Conservation (phyloP, 2,329 filamentous ascomycete species). For the Pestalotiopsis sp. region DNA sequence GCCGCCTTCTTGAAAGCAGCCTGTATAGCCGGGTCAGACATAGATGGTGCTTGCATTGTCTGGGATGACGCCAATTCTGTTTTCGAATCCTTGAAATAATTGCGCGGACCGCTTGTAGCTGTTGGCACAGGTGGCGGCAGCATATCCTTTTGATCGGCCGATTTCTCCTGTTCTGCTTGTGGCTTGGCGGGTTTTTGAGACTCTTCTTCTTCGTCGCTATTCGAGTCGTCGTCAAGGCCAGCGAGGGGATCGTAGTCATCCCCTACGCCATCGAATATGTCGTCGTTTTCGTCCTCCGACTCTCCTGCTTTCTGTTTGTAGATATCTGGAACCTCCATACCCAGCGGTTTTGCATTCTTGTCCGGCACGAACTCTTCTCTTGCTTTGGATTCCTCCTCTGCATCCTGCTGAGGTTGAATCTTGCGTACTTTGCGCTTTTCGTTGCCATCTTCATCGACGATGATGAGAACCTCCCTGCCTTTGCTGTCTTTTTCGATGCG, state of each 20-base stretch:
- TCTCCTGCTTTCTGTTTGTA: constrained; percentile 53
- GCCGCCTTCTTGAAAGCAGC: constrained; percentile 87
- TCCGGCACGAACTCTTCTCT: constrained; percentile 53
- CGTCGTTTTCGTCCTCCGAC: constrained; percentile 57
- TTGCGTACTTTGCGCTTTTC: constrained; percentile 68
- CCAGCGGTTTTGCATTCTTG: constrained; percentile 59
- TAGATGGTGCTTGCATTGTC: constrained; percentile 53
- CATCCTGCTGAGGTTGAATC: constrained; percentile 35
- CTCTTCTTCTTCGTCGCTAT: constrained; percentile 37
- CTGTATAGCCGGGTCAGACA: constrained; percentile 77
- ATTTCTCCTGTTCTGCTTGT: constrained; percentile 24
- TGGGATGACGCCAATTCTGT: constrained; percentile 57
- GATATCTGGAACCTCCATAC: constrained; percentile 68
- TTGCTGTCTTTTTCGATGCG: constrained; percentile 64
- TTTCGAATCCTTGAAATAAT: constrained; percentile 67
- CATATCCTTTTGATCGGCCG: constrained; percentile 38
- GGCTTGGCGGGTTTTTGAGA: constrained; percentile 18
- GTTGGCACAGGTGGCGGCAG: constrained; percentile 47
- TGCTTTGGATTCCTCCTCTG: constrained; percentile 38
- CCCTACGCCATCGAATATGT: constrained; percentile 69
- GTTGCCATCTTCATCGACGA: constrained; percentile 67
- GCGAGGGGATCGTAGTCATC: constrained; percentile 72
- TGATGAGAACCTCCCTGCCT: constrained; percentile 66
- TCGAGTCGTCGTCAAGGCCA: constrained; percentile 51
- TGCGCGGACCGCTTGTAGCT: constrained; percentile 44